Evolutionary conservation across 768 basidiomycete species (phyloP).

Genomic region (Pilatotrama ljubarskyi): DNA sequence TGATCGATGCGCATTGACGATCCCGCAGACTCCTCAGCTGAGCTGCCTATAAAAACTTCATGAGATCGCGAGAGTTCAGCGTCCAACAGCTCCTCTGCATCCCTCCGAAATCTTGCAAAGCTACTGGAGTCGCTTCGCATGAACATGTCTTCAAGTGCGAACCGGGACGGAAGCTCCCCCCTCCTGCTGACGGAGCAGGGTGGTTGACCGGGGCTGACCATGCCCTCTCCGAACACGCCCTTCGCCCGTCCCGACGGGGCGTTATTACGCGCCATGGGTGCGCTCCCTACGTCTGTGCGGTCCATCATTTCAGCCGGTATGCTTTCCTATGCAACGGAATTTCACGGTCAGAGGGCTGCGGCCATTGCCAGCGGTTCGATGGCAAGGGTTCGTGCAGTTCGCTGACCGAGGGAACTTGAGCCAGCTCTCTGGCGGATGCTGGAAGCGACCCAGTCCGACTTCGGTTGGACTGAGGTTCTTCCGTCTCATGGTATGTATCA

Average conservation of each 20-base stretch:
- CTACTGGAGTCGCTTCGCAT: too few relatives aligned
- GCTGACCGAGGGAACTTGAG: neutral
- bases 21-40: neutral
- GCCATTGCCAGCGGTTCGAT: too few relatives aligned
- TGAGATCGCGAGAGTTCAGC: neutral
- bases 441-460: neutral
- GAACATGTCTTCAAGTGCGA: too few relatives aligned
- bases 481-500: slow-evolving; percentile 33
- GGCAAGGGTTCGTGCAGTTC: neutral
- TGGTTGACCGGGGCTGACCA: too few relatives aligned
- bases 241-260: too few relatives aligned
- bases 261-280: too few relatives aligned
- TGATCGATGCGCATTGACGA: slow-evolving; percentile 16
- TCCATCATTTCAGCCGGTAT: too few relatives aligned
- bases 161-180: too few relatives aligned
- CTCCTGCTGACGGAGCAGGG: too few relatives aligned
- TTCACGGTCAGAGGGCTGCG: neutral
- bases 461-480: slow-evolving; percentile 29
- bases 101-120: neutral
- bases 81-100: neutral
- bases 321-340: too few relatives aligned
- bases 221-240: too few relatives aligned
- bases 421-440: neutral
- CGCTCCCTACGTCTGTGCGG: too few relatives aligned
- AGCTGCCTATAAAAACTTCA: neutral